Percentiles rank a stretch among this genome's conserved stretches.
Evolutionary conservation across 768 basidiomycete species (phyloP).

Genomic region (Lyophyllum atratum): DNA sequence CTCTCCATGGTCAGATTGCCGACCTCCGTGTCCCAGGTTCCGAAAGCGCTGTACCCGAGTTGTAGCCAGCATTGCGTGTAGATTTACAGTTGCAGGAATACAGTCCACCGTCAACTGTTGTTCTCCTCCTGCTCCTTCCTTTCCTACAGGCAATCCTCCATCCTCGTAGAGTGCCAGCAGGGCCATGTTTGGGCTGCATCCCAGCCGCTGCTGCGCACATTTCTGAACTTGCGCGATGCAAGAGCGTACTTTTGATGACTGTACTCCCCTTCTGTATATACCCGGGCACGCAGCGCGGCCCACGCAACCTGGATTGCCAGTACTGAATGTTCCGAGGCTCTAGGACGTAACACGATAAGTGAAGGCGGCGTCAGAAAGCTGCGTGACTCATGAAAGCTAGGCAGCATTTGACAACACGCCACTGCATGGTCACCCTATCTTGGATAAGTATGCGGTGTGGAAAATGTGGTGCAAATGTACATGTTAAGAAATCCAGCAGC

Average conservation of each 20-base stretch:
- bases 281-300: conserved; percentile 30
- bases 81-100: too few relatives aligned
- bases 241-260: background rate
- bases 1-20: too few relatives aligned
- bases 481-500: conserved; percentile 87
- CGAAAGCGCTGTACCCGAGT: too few relatives aligned
- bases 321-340: conserved; percentile 46
- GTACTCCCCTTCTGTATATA: conserved; percentile 22
- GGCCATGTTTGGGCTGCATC: background rate
- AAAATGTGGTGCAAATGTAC: conserved; percentile 35
- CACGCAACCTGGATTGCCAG: conserved; percentile 25
- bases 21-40: too few relatives aligned
- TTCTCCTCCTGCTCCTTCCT: too few relatives aligned
- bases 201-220: background rate
- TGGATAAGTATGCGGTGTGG: background rate
- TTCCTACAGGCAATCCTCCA: background rate
- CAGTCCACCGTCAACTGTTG: too few relatives aligned
- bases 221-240: background rate
- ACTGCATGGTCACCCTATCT: conserved; percentile 80
- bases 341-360: conserved; percentile 27
- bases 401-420: conserved; percentile 83
- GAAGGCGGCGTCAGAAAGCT: background rate
- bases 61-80: too few relatives aligned
- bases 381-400: conserved; percentile 59
- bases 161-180: background rate